These are phyloP conservation scores for Nannochloropsis oceanica DNA, from an alignment of 108 stramenopile species.

Conservation along the genomic window DNA sequence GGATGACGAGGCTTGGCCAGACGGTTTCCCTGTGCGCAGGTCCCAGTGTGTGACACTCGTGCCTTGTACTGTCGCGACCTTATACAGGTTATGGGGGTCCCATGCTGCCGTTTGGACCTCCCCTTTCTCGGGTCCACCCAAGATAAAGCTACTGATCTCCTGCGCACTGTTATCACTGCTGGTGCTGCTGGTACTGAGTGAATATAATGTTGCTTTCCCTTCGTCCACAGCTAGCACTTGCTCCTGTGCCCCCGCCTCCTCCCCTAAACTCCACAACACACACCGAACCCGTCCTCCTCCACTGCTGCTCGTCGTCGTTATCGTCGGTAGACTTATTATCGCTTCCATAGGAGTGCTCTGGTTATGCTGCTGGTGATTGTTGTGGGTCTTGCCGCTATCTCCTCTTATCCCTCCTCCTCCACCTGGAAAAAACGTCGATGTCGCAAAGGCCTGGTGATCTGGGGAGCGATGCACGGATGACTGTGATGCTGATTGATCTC, in stretches of 20 bases:
- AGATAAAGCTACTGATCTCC: not conserved
- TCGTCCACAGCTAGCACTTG: not conserved
- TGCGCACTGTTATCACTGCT: not conserved
- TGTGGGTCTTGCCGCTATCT: too few species aligned
- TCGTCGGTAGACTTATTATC: not conserved
- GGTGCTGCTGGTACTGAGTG: not conserved
- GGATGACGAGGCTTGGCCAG: not conserved
- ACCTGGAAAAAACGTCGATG: slow-evolving; percentile 3
- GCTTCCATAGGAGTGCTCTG: not conserved
- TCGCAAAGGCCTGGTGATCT: slow-evolving; percentile 4
- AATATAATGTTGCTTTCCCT: not conserved
- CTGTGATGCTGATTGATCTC: not conserved
- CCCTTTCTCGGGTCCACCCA: not conserved
- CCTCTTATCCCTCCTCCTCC: not conserved
- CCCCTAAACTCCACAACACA: not conserved
- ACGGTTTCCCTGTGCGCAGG: slow-evolving; percentile 30
- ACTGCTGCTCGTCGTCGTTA: not conserved
- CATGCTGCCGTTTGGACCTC: slow-evolving; percentile 18
- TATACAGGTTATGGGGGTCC: slow-evolving; percentile 25
- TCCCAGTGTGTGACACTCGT: slow-evolving; percentile 18
- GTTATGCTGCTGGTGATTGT: too few species aligned
- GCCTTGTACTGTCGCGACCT: slow-evolving; percentile 27
- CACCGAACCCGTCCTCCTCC: not conserved
- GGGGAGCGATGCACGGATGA: not conserved
- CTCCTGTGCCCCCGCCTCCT: not conserved